Base-by-base conservation (phyloP, 2,329 filamentous ascomycete genomes). In the Penicillium sp. region DNA sequence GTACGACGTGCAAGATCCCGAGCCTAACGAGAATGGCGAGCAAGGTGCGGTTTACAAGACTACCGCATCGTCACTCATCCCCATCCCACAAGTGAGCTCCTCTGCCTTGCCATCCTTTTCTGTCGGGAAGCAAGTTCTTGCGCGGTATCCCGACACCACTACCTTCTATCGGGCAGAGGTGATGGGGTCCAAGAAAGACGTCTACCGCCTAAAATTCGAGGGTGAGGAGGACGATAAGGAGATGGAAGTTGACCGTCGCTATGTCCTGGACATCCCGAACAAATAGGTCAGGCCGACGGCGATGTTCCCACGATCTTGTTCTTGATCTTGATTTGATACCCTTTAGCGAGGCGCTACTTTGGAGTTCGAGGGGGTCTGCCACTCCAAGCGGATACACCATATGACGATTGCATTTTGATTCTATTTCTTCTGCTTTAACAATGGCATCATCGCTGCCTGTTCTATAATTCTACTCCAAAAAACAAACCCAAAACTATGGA, bases 141-240 rank as follows among this genome's bases (percentile, higher is more conserved):
- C 90, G 0, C 77, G 91, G 54, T 94, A 94, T 67, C 90, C 90
- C 0, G 87, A 91, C 64, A 93, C 90, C 1, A 92, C 90, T 1
- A 92, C 89, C 0, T 93, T 94, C 65, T 94, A 94, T 71, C 87
- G 89, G 69, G 90, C 90, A 1, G 89, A 92, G 63, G 90, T 93
- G 8, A 88, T 90, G 74, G 87, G 87, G 31, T 84, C 79, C 78
- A 87, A 76, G 65, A 81, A 79, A 59, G 76, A 78, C 42, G 71
- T 72, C 49, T 80, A 77, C 58, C 70, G 74, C 52, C 77, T 93
- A 60, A 86, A 90, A 59, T 93, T 93, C 64, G 90, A 93, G 68
- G 89, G 89, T 13, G 89, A 92, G 64, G 88, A 91, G 68, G 77
- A 82, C 58, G 87, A 86, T 63, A 90, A 86, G 59, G 83, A 90